Evolutionary conservation across 805 yeast species (phyloP), one percentile per base, ranked within the genome.

Genomic region (Starmerella sirachaensis): DNA sequence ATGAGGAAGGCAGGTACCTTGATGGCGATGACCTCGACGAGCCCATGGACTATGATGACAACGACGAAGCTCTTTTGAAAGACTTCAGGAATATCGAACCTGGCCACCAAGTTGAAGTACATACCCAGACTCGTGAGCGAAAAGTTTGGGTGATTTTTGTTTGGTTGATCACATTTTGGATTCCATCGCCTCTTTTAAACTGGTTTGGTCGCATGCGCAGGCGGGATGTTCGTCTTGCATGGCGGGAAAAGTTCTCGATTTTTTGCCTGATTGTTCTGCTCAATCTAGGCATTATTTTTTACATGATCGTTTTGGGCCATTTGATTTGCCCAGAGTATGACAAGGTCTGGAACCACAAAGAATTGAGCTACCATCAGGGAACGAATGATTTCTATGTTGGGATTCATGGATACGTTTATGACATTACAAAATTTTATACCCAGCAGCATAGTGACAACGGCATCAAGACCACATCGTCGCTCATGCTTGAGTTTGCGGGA

Each of bases 161-260:
- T 18, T 63, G 67, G 66, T 13, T 45, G n/a, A 36, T 57, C 13
- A 62, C 66, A 1, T 63, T 54, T 43, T 63, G 66, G 66, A 60
- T 63, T 26, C 67, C 67, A 1, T 53, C 60, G 18, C 60, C 61
- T 2, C 14, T 55, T 9, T 45, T 63, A 23, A 46, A 43, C 35
- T 55, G 48, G 38, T 23, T 60, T 12, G 62, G 62, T 8, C 48
- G 62, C 13, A 63, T 63, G 66, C 54, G 54, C 33, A 52, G 67
- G 8, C 52, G 55, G 4, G 66, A 63, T 20, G 62, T 63, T 18
- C 52, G 67, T 5, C 51, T 62, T 48, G 67, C 67, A 2, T 63
- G 66, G 66, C 51, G 67, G 25, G 67, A 63, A 37, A 63, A 63
- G 43, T 22, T 62, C 3, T 58, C 52, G 2, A 57, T 63, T 19